A percentile compares a stretch with the other conserved stretches of the same genome.
Evolutionary conservation across 805 yeast genomes (phyloP).

Genomic region (Lachancea meyersii): DNA sequence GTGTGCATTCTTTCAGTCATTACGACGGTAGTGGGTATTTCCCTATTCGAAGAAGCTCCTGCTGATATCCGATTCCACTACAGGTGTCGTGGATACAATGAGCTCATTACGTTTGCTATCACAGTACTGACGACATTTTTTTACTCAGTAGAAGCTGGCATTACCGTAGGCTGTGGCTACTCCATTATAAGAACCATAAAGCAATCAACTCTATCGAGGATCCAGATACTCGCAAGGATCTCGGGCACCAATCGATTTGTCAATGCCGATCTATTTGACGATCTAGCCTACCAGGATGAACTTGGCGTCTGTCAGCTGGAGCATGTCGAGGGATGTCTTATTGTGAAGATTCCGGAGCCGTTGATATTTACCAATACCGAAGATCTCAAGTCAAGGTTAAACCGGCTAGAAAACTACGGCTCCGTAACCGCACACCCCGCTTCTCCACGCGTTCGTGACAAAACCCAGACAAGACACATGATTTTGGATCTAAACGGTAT

Average conservation of each 20-base stretch:
- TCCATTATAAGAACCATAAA: constrained; percentile 73
- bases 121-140: constrained; percentile 59
- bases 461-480: constrained; percentile 47
- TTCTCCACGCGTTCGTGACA: constrained; percentile 44
- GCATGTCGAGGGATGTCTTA: constrained; percentile 62
- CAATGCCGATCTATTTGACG: constrained; percentile 61
- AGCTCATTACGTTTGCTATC: constrained; percentile 59
- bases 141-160: constrained; percentile 83
- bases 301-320: constrained; percentile 28
- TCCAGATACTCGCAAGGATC: constrained; percentile 71
- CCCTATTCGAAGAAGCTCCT: constrained; percentile 80
- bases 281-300: constrained; percentile 22
- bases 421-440: constrained; percentile 74
- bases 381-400: constrained; percentile 60
- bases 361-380: constrained; percentile 80
- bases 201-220: constrained; percentile 74
- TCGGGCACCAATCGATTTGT: constrained; percentile 56
- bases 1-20: constrained; percentile 73
- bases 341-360: constrained; percentile 82
- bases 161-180: constrained; percentile 77
- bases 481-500: constrained; percentile 76
- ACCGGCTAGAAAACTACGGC: constrained; percentile 71
- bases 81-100: constrained; percentile 68
- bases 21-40: constrained; percentile 69
- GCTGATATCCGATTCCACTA: constrained; percentile 68